Evolutionary conservation across 1,139 yeast genomes (phyloP).

Genomic region (Yamadazyma trypodendri): DNA sequence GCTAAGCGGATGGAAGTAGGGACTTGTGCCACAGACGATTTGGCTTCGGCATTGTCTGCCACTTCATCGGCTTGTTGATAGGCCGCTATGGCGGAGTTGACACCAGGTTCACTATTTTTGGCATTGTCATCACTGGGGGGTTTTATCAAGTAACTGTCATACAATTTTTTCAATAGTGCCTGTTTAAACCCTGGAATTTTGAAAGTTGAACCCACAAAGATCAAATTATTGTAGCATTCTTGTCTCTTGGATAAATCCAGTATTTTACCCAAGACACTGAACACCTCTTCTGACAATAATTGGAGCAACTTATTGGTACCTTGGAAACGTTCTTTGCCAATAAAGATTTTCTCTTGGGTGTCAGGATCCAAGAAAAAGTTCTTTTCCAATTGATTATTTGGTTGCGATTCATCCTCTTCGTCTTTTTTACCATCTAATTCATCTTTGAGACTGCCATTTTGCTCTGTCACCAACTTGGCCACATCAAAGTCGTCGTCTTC

Average conservation of each 20-base stretch:
- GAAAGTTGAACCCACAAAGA: constrained; percentile 75
- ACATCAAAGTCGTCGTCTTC: constrained; percentile 77
- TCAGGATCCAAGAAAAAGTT: constrained; percentile 63
- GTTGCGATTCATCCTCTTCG: constrained; percentile 28
- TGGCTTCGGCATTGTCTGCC: constrained; percentile 27
- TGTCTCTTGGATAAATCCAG: constrained; percentile 74
- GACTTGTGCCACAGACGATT: constrained; percentile 51
- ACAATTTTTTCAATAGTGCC: constrained; percentile 59
- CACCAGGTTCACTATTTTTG: constrained; percentile 27
- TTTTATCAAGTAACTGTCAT: constrained; percentile 54
- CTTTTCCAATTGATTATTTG: constrained; percentile 60
- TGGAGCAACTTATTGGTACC: constrained; percentile 65
- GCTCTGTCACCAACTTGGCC: constrained; percentile 81
- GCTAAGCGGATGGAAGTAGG: constrained; percentile 71
- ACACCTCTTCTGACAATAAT: constrained; percentile 53
- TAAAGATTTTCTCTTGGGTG: constrained; percentile 51
- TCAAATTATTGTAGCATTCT: constrained; percentile 82
- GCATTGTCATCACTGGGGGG: constrained; percentile 30
- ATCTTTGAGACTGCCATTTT: constrained; percentile 18
- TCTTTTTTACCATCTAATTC: constrained; percentile 21
- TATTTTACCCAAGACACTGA: constrained; percentile 50
- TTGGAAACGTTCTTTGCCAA: constrained; percentile 87
- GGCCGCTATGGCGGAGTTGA: constrained; percentile 42
- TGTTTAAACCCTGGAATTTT: constrained; percentile 76
- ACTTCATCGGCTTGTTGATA: constrained; percentile 44